These are phyloP conservation scores for Lathyrus oleraceus DNA, from an alignment of 306 rosid species.

Conservation along the genomic window DNA sequence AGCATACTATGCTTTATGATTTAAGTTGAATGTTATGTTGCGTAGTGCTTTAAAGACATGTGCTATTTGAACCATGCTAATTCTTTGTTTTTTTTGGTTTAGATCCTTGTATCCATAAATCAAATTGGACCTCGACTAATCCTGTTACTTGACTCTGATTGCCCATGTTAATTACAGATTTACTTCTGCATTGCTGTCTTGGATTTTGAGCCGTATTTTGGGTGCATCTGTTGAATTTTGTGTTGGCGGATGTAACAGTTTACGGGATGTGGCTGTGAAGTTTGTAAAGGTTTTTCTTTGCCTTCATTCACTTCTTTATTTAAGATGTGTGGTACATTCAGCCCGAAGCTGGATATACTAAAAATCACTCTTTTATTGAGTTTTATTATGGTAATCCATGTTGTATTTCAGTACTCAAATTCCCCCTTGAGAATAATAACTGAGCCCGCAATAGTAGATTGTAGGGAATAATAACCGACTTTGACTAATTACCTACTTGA, in stretches of 20 bases:
- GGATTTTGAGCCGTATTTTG: constrained; percentile 70
- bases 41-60: background rate
- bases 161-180: constrained; percentile 54
- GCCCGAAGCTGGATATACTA: constrained; percentile 3
- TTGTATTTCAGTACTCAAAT: background rate
- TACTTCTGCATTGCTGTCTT: constrained; percentile 60
- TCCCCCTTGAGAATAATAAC: background rate
- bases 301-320: constrained; percentile 33
- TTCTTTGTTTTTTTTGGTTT: constrained; percentile 23
- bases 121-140: background rate
- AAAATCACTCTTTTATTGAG: background rate
- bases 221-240: constrained; percentile 81
- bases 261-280: constrained; percentile 74
- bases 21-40: constrained; percentile 19
- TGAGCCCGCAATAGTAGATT: background rate
- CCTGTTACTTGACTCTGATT: constrained; percentile 30
- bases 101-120: background rate
- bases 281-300: constrained; percentile 69
- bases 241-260: constrained; percentile 76
- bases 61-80: background rate
- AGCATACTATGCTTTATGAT: constrained; percentile 14
- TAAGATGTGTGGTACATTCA: constrained; percentile 4
- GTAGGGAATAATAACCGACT: background rate
- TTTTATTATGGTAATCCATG: constrained; percentile 18
- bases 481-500: background rate